Conservation (phyloP, 169 alveolate genomes). For the Babesia bigemina region DNA sequence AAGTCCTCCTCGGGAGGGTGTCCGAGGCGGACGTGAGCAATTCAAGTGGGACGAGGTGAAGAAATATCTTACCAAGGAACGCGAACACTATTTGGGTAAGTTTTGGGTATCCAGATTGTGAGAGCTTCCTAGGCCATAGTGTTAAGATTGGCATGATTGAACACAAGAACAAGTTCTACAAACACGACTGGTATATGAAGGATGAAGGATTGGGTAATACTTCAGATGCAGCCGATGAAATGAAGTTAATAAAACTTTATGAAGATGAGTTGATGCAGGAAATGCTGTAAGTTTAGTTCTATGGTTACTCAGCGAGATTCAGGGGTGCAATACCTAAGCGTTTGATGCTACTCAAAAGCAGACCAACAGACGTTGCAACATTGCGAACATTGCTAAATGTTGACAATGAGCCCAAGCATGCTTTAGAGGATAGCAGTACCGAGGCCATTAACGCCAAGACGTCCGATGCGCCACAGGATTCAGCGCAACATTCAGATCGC, state of each 20-base stretch:
- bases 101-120: background rate
- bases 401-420: background rate
- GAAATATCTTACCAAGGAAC: slow-evolving; percentile 30
- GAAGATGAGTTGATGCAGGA: slow-evolving; percentile 67
- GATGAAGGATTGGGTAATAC: background rate
- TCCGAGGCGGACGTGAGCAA: slow-evolving; percentile 64
- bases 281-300: slow-evolving; percentile 49
- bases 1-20: slow-evolving; percentile 67
- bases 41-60: slow-evolving; percentile 66
- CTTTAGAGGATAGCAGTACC: background rate
- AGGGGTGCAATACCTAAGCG: slow-evolving; percentile 62
- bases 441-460: background rate
- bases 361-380: slow-evolving; percentile 40
- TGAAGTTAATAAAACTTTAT: slow-evolving; percentile 33
- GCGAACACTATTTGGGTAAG: slow-evolving; percentile 63
- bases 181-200: slow-evolving; percentile 66
- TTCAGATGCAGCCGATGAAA: slow-evolving; percentile 25
- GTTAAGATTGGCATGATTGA: slow-evolving; percentile 55
- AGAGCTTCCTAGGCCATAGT: slow-evolving; percentile 32
- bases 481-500: background rate
- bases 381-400: slow-evolving; percentile 4
- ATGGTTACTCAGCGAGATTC: no score
- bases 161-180: slow-evolving; percentile 43
- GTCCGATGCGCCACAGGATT: background rate
- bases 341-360: slow-evolving; percentile 50